These are phyloP conservation scores for Candida tropicalis DNA, from an alignment of 1,139 yeast genomes.

Conservation along the genomic window DNA sequence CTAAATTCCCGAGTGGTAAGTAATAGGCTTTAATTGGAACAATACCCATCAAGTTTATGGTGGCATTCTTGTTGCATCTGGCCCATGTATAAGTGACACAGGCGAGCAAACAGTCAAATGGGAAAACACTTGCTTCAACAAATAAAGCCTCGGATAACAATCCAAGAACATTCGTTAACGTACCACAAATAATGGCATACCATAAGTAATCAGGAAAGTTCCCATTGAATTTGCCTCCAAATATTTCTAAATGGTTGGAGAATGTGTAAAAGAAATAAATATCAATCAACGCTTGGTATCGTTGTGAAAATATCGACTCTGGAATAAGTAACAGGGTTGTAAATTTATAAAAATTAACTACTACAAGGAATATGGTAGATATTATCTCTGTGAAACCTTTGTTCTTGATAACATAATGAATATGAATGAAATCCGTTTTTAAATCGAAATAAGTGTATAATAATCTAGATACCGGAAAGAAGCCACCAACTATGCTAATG, in stretches of 20 bases:
- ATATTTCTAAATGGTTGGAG: conserved; percentile 54
- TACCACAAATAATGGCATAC: conserved; percentile 53
- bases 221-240: conserved; percentile 51
- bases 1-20: conserved; percentile 57
- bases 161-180: conserved; percentile 40
- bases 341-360: conserved; percentile 44
- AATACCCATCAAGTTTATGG: conserved; percentile 53
- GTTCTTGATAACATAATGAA: conserved; percentile 4
- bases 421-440: not conserved
- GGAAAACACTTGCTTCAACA: conserved; percentile 20
- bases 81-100: conserved; percentile 66
- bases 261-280: conserved; percentile 60
- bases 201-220: conserved; percentile 60
- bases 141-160: conserved; percentile 30
- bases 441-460: conserved; percentile 9
- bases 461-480: no score
- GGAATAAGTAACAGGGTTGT: conserved; percentile 54
- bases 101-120: conserved; percentile 46
- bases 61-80: conserved; percentile 50
- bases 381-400: conserved; percentile 11
- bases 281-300: conserved; percentile 52
- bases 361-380: conserved; percentile 12
- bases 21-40: conserved; percentile 61
- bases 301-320: conserved; percentile 32
- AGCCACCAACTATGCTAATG: conserved; percentile 21